A percentile compares a stretch with the other conserved stretches of the same genome.
Evolutionary conservation across 306 rosid genomes (phyloP).

Genomic region (Heteromeles arbutifolia): DNA sequence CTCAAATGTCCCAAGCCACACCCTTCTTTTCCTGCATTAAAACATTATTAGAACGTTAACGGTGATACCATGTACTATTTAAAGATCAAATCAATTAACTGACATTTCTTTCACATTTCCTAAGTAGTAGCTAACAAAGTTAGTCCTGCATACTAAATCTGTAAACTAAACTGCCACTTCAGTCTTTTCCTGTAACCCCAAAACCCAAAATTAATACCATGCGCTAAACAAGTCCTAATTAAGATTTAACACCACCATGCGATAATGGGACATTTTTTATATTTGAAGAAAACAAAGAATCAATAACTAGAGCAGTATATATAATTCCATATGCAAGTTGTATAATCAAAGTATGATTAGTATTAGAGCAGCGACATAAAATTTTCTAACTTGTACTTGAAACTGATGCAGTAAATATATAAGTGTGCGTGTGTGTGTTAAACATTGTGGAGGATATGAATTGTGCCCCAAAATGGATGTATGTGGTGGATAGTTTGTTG

Average conservation of each 20-base stretch:
- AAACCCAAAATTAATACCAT: neutral
- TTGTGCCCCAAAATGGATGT: neutral
- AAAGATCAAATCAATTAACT: neutral
- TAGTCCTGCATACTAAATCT: neutral
- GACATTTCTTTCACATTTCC: neutral
- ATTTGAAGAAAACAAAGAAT: neutral
- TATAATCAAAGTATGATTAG: neutral
- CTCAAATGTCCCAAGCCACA: conserved; percentile 89
- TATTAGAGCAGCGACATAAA: neutral
- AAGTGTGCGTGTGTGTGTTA: too few relatives aligned
- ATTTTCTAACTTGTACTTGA: too few relatives aligned
- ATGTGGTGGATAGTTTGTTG: neutral
- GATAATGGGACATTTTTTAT: neutral
- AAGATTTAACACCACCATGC: neutral
- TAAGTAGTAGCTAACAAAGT: neutral
- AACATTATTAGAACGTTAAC: neutral
- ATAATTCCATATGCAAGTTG: too few relatives aligned
- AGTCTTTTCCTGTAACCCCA: neutral
- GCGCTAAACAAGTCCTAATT: neutral
- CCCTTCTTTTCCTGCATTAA: conserved; percentile 70
- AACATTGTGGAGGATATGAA: neutral
- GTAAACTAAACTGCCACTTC: neutral
- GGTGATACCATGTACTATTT: neutral
- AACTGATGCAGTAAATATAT: neutral
- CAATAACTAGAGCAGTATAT: neutral